Base-by-base conservation (phyloP, 1,284 basidiomycete genomes). In the Moniliophthora roreri region DNA sequence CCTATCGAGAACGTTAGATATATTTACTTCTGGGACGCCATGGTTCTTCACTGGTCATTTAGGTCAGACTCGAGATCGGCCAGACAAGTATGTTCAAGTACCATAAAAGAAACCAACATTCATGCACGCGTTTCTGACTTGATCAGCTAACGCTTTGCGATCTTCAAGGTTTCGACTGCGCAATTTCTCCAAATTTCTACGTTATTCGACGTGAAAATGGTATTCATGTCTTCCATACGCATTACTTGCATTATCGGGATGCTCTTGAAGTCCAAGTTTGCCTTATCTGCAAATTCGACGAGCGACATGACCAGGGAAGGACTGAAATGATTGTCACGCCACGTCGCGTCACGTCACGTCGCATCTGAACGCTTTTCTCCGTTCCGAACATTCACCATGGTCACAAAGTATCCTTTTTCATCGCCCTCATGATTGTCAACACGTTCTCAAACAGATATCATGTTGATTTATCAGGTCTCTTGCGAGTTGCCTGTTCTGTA, bases 91-190 rank as follows among this genome's bases (percentile, higher is more conserved):
- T 23, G 24, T 16, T n/a, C 32, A 41, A 36, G 24, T 57, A 89
- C 89, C 80, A 63, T 93, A 93, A 70, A 93, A 90, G 68, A 93
- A 93, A 0, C 90, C 91, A 7, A 85, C 83, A 47, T 84, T 80
- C 51, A 90, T 79, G 62, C 85, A 90, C 0, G 89, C 89, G 58
- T 86, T 74, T 37, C 85, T 73, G 32, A 93, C 78, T 54, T 80
- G 67, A 15, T 74, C 68, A 0, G 83, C 87, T 1, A 92, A 67
- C 2, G 66, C 74, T 49, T 69, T 67, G 42, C 81, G 74, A 18
- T 69, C 65, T 5, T 56, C 60, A 1, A 69, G 60, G 56, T 82
- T 76, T 2, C 69, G 50, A 36, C 67, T 79, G 5, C 62, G 60
- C 16, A 82, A 68, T 55, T 80, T 65, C 39, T 73, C 66, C 26